Evolutionary conservation across 2,329 filamentous ascomycete genomes (phyloP).

Genomic region (Colletotrichum sp.): DNA sequence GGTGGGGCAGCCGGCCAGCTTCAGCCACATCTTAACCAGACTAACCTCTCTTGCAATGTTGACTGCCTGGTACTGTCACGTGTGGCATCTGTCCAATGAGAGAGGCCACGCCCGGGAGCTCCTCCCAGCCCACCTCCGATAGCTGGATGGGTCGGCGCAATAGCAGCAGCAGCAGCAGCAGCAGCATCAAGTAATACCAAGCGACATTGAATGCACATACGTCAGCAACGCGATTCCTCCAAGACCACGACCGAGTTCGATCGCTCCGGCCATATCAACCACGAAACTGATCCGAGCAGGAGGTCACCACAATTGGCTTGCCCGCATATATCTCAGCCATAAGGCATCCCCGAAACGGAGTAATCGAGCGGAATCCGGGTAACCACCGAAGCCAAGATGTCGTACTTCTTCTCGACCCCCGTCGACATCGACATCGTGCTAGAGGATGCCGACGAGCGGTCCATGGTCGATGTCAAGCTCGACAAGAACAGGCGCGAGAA

Average conservation of each 20-base stretch:
- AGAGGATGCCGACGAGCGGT: conserved; percentile 90
- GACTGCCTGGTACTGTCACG: neutral
- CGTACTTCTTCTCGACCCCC: conserved; percentile 97
- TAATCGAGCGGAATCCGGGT: conserved; percentile 5
- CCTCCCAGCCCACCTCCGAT: conserved; percentile 5
- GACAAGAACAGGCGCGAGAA: conserved; percentile 98
- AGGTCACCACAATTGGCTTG: neutral
- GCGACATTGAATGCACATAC: neutral
- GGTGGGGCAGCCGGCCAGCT: neutral
- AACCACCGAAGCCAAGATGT: conserved; percentile 65
- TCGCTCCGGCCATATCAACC: neutral
- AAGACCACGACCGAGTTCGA: neutral
- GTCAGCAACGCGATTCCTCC: conserved; percentile 12
- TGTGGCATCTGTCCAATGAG: neutral
- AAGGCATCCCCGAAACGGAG: neutral
- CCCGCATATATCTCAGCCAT: neutral
- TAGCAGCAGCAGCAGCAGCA: neutral
- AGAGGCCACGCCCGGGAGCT: neutral
- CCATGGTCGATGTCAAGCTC: conserved; percentile 96
- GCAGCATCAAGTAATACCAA: neutral
- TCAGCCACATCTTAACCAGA: neutral
- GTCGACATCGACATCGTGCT: conserved; percentile 99
- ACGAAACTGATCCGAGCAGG: neutral
- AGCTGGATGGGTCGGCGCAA: neutral
- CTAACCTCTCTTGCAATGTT: neutral